Evolutionary conservation across 208 protist genomes (phyloP).

Genomic region (Acanthamoeba lenticulata): DNA sequence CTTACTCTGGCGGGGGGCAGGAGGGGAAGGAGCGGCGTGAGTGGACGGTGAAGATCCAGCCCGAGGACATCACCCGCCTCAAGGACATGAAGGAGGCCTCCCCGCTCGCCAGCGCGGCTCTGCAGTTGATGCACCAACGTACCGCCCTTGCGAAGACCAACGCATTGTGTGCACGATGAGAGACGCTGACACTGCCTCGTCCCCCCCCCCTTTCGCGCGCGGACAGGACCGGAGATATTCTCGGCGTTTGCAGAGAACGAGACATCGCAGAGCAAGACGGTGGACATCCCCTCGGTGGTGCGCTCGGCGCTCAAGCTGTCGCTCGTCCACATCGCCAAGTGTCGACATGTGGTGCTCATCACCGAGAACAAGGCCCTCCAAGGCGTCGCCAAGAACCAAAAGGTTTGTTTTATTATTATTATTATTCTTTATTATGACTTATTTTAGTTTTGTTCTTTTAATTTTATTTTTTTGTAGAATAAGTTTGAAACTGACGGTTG

Average conservation of each 20-base stretch:
- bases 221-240: neutral
- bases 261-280: constrained; percentile 13
- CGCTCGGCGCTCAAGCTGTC: constrained; percentile 57
- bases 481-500: neutral
- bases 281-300: constrained; percentile 46
- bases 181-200: too few species aligned
- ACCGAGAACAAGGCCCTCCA: constrained; percentile 49
- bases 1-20: neutral
- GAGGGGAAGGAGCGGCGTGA: constrained; percentile 28
- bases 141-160: neutral
- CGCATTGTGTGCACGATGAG: neutral
- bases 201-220: too few species aligned
- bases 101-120: neutral
- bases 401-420: neutral
- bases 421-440: too few species aligned
- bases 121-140: constrained; percentile 24
- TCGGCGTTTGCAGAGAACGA: constrained; percentile 12
- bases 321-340: constrained; percentile 52
- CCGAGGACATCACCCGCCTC: constrained; percentile 19
- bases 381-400: constrained; percentile 6
- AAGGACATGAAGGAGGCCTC: constrained; percentile 19
- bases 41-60: constrained; percentile 43
- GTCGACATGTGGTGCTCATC: constrained; percentile 22
- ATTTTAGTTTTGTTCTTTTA: too few species aligned
- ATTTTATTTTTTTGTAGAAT: too few species aligned